These are phyloP conservation scores for Penicillium samsonianum DNA, from an alignment of 495 filamentous ascomycete genomes.

Conservation along the genomic window DNA sequence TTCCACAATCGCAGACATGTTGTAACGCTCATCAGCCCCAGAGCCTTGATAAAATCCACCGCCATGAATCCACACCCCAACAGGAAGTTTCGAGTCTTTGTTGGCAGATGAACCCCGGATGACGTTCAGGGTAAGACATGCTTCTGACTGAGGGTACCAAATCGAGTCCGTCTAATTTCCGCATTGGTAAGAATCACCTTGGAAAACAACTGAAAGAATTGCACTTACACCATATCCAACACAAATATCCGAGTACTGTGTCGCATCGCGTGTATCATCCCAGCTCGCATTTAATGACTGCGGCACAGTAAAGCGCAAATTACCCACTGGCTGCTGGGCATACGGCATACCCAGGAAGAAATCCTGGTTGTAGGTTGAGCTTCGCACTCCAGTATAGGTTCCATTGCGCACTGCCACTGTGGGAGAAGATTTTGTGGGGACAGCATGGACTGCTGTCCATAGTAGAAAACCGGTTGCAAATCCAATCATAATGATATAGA, in stretches of 20 bases:
- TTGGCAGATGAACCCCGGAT: slow-evolving; percentile 45
- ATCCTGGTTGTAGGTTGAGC: slow-evolving; percentile 42
- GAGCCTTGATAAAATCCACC: slow-evolving; percentile 58
- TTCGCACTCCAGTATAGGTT: slow-evolving; percentile 40
- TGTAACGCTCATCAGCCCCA: slow-evolving; percentile 51
- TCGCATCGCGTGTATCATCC: slow-evolving; percentile 40
- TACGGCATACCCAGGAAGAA: slow-evolving; percentile 52
- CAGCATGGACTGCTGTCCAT: slow-evolving; percentile 16
- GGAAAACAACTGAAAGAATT: background rate
- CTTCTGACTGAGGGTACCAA: slow-evolving; percentile 49
- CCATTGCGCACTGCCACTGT: slow-evolving; percentile 37
- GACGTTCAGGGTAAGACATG: slow-evolving; percentile 59
- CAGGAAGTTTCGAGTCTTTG: slow-evolving; percentile 38
- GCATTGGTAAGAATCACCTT: background rate
- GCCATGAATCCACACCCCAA: slow-evolving; percentile 62
- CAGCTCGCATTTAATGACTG: slow-evolving; percentile 48
- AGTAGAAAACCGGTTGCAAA: slow-evolving; percentile 17
- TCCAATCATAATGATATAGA: slow-evolving; percentile 14
- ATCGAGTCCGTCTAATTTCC: slow-evolving; percentile 40
- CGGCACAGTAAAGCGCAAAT: slow-evolving; percentile 51
- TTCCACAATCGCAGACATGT: slow-evolving; percentile 54
- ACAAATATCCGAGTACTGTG: slow-evolving; percentile 53
- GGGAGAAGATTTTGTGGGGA: slow-evolving; percentile 18
- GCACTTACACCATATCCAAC: slow-evolving; percentile 43
- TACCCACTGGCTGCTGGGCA: slow-evolving; percentile 45